Evolutionary conservation across 108 stramenopile species (phyloP).

Genomic region (Asterionellopsis glacialis): DNA sequence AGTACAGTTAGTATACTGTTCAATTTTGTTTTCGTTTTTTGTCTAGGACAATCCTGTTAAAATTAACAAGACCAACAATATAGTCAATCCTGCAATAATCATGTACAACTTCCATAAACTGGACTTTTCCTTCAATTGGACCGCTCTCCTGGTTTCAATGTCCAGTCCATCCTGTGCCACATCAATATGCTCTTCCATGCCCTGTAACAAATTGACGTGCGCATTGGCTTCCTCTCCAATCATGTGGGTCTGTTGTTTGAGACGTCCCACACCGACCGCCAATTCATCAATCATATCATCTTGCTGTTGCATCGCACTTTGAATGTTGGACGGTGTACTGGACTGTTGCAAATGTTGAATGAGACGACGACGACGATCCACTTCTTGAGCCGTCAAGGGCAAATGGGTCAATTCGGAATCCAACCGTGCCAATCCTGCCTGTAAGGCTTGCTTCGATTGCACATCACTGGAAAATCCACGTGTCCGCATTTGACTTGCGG

Average conservation of each 20-base stretch:
- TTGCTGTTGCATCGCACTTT: slow-evolving; percentile 55
- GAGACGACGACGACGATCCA: slow-evolving; percentile 43
- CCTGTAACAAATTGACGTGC: slow-evolving; percentile 80
- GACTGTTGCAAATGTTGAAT: slow-evolving; percentile 31
- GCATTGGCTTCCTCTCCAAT: slow-evolving; percentile 84
- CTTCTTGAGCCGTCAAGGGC: slow-evolving; percentile 30
- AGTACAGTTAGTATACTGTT: too few relatives aligned
- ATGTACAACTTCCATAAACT: slow-evolving; percentile 82
- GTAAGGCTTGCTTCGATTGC: slow-evolving; percentile 7
- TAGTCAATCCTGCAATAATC: slow-evolving; percentile 67
- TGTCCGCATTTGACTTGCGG: slow-evolving; percentile 67
- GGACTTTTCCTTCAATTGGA: slow-evolving; percentile 68
- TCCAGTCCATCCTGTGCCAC: slow-evolving; percentile 75
- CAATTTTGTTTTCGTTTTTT: background rate
- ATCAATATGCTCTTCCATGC: slow-evolving; percentile 88
- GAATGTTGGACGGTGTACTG: background rate
- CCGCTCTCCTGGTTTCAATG: slow-evolving; percentile 75
- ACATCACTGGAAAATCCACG: slow-evolving; percentile 6
- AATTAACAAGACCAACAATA: slow-evolving; percentile 75
- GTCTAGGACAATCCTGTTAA: slow-evolving; percentile 55
- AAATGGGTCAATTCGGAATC: slow-evolving; percentile 22
- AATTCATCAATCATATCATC: slow-evolving; percentile 91
- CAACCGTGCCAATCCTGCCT: slow-evolving; percentile 26
- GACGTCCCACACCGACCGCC: slow-evolving; percentile 76
- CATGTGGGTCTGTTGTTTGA: slow-evolving; percentile 74